Base-by-base conservation (phyloP, 352 stramenopile genomes). In the Globisporangium takayamanum region DNA sequence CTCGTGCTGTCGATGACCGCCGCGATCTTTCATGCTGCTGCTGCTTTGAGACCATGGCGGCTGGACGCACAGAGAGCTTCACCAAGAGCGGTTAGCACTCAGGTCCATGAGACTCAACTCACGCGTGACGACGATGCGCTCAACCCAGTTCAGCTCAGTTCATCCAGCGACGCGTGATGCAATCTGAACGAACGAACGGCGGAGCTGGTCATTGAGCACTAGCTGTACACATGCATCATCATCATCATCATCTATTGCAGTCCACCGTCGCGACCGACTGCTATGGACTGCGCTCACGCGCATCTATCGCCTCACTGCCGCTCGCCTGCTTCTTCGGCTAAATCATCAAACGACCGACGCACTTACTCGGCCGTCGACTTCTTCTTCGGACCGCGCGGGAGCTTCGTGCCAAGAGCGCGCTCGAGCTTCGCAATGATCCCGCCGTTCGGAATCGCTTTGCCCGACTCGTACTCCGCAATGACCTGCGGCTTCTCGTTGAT, bases 381-480 rank as follows among this genome's bases (percentile, higher is more conserved):
- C 79, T 92, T 92, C 72, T 84, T 85, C 50, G 70, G 52, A 39
- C 74, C 80, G 45, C 89, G 86, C 14, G 88, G 88, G 3, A 97
- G 76, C 65, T 92, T 87, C 54, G 78, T 74, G 37, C 92, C 96
- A 50, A 99, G 80, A 59, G 94, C 89, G 51, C 92, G 87, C 67
- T 99, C 97, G 50, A 99, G 79, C 76, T 99, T 99, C 20, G 69
- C 79, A 63, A 99, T 99, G 73, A 99, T 97, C 71, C 97, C 82
- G 37, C 88, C 89, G 75, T 99, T 99, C 7, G 97, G 97, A 70
- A 99, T 97, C 37, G 96, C 96, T 64, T 97, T 97, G 39, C 97
- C 97, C 15, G 85, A 98, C 72, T 99, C 97, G 74, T 99, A 99
- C 68, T 99, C 91, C 36, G 84, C 92, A 39, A 99, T 94, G 15